Percentiles rank a stretch among this genome's conserved stretches.
Conservation (phyloP, 2,329 filamentous ascomycete genomes). For the Stagonosporopsis vannaccii region DNA sequence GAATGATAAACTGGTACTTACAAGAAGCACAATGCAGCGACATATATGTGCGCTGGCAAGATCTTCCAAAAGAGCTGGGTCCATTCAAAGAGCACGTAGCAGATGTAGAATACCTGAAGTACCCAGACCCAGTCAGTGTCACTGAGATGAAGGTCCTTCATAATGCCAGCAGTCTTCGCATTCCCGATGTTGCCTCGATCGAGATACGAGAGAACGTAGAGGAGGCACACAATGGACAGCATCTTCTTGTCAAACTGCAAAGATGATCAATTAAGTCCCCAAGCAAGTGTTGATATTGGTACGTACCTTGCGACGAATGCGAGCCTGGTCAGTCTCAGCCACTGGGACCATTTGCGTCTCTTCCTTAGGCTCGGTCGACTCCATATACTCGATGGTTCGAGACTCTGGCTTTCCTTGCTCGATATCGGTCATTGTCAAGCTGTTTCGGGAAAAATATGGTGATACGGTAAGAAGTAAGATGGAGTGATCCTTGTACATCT, state of each 20-base stretch:
- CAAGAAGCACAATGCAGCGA: conserved; percentile 34
- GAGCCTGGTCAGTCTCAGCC: neutral
- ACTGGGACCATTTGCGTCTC: neutral
- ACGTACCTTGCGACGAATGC: neutral
- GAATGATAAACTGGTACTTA: neutral
- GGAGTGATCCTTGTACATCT: neutral
- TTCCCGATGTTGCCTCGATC: conserved; percentile 58
- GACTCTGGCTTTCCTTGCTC: neutral
- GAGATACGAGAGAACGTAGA: conserved; percentile 36
- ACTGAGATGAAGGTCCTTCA: conserved; percentile 55
- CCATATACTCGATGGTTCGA: neutral
- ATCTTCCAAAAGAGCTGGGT: conserved; percentile 53
- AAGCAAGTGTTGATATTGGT: neutral
- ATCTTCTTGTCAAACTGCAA: conserved; percentile 1
- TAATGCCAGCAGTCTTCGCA: conserved; percentile 67
- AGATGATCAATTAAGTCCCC: neutral
- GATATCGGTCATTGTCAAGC: neutral
- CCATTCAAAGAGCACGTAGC: conserved; percentile 31
- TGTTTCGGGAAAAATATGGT: neutral
- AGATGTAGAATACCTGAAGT: conserved; percentile 50
- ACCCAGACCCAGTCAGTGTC: conserved; percentile 23
- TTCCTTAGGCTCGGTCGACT: neutral
- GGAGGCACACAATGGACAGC: neutral
- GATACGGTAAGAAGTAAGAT: neutral
- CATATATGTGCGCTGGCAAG: conserved; percentile 43